phyloP scores from a whole-genome alignment of 345 rosid species.

The Clausena lansium region DNA sequence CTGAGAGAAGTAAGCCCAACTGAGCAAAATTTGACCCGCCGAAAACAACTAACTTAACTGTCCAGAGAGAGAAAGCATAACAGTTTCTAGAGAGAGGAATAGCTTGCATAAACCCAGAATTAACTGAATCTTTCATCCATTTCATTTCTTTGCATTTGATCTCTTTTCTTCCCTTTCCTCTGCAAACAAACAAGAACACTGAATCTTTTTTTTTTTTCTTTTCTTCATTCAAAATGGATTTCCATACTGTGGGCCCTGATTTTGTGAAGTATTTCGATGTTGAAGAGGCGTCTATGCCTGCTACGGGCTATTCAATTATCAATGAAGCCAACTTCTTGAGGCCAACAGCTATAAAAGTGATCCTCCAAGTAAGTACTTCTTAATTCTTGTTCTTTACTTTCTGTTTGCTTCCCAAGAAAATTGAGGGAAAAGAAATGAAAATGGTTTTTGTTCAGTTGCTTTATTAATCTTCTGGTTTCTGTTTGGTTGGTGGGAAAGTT shows the following conservation, averaged over 20 bases:
- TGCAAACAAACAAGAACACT: not conserved
- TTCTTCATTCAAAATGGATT: not conserved
- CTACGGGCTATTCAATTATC: not conserved
- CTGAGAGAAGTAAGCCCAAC: not conserved
- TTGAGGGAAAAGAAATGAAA: not conserved
- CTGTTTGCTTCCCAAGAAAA: not conserved
- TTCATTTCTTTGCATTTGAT: not conserved
- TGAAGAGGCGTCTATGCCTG: not conserved
- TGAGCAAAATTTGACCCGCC: not conserved
- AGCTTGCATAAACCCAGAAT: no score
- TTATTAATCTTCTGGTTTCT: not conserved
- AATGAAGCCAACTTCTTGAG: not conserved
- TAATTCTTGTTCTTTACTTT: not conserved
- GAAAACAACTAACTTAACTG: conserved; percentile 1
- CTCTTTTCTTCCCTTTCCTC: not conserved
- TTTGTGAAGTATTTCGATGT: not conserved
- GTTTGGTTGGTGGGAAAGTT: not conserved
- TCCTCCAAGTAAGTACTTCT: not conserved
- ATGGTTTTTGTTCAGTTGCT: not conserved
- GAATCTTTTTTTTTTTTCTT: not conserved
- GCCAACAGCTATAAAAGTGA: not conserved
- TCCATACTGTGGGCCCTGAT: not conserved
- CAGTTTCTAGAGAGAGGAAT: not conserved
- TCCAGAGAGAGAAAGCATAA: not conserved
- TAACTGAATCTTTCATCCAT: not conserved